Percentiles rank a stretch among this genome's conserved stretches.
These are phyloP conservation scores for Euphorbia pulcherrima DNA, from an alignment of 345 rosid species.

Conservation along the genomic window DNA sequence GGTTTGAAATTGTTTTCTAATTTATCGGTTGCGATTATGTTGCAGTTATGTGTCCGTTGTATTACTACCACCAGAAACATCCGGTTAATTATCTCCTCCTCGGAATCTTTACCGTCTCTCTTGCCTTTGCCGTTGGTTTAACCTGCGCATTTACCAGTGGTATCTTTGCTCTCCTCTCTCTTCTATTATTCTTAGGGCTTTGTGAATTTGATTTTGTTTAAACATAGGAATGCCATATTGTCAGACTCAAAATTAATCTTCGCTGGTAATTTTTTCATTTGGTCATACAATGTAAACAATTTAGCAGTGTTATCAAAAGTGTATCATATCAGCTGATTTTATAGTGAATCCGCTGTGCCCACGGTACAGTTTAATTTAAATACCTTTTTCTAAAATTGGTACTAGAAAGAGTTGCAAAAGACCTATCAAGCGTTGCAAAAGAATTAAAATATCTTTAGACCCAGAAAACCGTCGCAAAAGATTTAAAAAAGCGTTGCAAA, in stretches of 20 bases:
- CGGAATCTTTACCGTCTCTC: conserved; percentile 62
- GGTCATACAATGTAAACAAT: background rate
- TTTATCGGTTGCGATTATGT: background rate
- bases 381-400: too few species aligned
- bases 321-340: too few species aligned
- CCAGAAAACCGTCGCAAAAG: too few species aligned
- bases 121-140: conserved; percentile 76
- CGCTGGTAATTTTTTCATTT: background rate
- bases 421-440: too few species aligned
- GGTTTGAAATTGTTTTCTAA: too few species aligned
- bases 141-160: conserved; percentile 86
- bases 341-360: too few species aligned
- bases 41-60: conserved; percentile 77
- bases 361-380: too few species aligned
- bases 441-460: too few species aligned
- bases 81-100: conserved; percentile 80
- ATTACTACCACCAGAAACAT: conserved; percentile 79
- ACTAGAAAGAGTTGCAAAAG: too few species aligned
- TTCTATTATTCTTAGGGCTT: background rate
- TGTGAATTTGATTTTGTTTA: background rate
- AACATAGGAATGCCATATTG: background rate
- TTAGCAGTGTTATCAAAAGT: too few species aligned
- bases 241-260: background rate
- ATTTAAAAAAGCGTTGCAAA: too few species aligned
- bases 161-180: conserved; percentile 14